phyloP scores from a whole-genome alignment of 2,329 filamentous ascomycete species.

The Diatrype stigma region DNA sequence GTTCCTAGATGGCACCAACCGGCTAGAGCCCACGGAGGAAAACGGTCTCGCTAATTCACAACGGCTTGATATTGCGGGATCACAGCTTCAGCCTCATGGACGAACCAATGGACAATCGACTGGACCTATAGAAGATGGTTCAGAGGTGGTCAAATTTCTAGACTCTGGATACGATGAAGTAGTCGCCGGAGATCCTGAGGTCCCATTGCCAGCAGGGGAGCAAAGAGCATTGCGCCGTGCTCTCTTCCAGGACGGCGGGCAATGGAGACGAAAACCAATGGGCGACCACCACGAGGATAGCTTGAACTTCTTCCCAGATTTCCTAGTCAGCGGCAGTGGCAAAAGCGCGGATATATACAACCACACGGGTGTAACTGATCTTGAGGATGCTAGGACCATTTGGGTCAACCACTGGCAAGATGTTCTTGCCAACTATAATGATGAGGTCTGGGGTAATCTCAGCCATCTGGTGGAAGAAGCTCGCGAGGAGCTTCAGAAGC shows the following conservation, averaged over 20 bases:
- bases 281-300: constrained; percentile 38
- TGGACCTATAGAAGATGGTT: constrained; percentile 17
- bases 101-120: neutral
- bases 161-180: constrained; percentile 18
- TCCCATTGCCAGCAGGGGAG: constrained; percentile 14
- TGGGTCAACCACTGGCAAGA: constrained; percentile 55
- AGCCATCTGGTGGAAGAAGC: constrained; percentile 53
- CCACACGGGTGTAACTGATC: constrained; percentile 37
- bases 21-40: constrained; percentile 8
- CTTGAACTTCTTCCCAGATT: constrained; percentile 49
- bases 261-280: neutral
- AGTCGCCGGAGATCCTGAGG: constrained; percentile 11
- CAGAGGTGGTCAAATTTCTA: constrained; percentile 23
- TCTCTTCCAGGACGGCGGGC: constrained; percentile 18
- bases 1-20: constrained; percentile 29
- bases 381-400: constrained; percentile 33
- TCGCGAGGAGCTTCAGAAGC: constrained; percentile 47
- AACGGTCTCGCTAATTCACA: neutral
- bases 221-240: constrained; percentile 16
- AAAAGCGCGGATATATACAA: constrained; percentile 17
- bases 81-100: neutral
- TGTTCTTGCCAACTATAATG: constrained; percentile 53
- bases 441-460: constrained; percentile 67
- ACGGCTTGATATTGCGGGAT: neutral
- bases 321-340: constrained; percentile 22